Base-by-base conservation (phyloP, 805 yeast species). In the Nakazawaea pomicola region DNA sequence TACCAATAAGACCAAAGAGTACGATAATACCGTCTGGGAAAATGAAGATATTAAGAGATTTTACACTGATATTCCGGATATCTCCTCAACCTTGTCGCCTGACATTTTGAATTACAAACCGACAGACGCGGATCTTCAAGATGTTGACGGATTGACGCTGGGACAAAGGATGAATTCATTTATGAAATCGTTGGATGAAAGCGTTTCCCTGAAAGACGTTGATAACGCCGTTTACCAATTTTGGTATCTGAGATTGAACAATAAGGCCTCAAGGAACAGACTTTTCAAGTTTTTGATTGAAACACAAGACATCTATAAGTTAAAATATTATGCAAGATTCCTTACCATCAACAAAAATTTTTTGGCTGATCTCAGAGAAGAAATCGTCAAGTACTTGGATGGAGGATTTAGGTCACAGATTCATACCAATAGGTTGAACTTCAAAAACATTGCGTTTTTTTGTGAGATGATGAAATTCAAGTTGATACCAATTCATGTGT, bases 381-480 rank as follows among this genome's bases (percentile, higher is more conserved):
- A 78, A 15, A 58, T 85, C 9, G 57, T 80, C 3, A 68, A 63
- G 1, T 66, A 68, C 33, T 60, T 85, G 33, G 90, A 83, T 52
- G 60, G 59, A 32, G 77, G 80, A 1, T 73, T 84, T 47, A 68
- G 85, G 48, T 69, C 73, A 15, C 86, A 79, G 53, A 66, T 83
- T 30, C 73, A 72, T 45, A 71, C 76, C 25, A 69, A 64, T 40
- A 62, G 61, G 15, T 58, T 81, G 37, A 76, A 76, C 47, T 74
- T 78, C 49, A 72, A 68, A 48, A 76, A 72, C 48, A 71, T 85
- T 28, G 67, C 71, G 17, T 82, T 84, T 49, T 79, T 85, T 49
- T 65, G 78, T 36, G 96, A 90, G 53, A 64, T 89, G 62, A 75
- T 83, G 24, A 87, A 85, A 54, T 89, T 89, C 56, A 77, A 74